A percentile compares a stretch with the other conserved stretches of the same genome.
phyloP scores from a whole-genome alignment of 2,329 filamentous ascomycete genomes.

The Aureobasidium musti region DNA sequence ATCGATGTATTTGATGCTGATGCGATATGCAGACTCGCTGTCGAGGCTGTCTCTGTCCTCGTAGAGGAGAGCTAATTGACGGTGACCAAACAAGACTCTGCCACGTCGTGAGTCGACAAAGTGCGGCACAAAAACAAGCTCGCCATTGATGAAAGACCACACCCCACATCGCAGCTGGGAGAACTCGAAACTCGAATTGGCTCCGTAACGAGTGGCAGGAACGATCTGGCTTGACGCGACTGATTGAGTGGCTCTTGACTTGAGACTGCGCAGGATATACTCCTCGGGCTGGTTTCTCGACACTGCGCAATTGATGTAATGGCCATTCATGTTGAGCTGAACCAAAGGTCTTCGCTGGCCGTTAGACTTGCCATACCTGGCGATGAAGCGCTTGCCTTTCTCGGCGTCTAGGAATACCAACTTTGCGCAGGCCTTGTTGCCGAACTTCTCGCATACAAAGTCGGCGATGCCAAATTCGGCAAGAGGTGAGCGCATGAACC shows the following conservation, averaged over 20 bases:
- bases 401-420: slow-evolving; percentile 50
- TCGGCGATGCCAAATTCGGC: slow-evolving; percentile 44
- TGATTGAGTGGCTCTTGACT: slow-evolving; percentile 33
- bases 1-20: slow-evolving; percentile 49
- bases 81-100: slow-evolving; percentile 40
- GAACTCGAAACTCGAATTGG: slow-evolving; percentile 40
- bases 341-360: slow-evolving; percentile 30
- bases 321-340: slow-evolving; percentile 27
- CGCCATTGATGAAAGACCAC: slow-evolving; percentile 46
- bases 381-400: slow-evolving; percentile 51
- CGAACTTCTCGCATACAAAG: slow-evolving; percentile 50
- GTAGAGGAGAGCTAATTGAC: slow-evolving; percentile 37
- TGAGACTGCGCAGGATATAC: slow-evolving; percentile 36
- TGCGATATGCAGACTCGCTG: slow-evolving; percentile 36
- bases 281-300: slow-evolving; percentile 35
- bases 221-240: not conserved
- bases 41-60: slow-evolving; percentile 16
- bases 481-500: slow-evolving; percentile 47
- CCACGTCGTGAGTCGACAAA: slow-evolving; percentile 47
- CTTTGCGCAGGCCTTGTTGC: slow-evolving; percentile 46
- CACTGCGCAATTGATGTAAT: slow-evolving; percentile 30
- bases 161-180: slow-evolving; percentile 47
- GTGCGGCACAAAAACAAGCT: slow-evolving; percentile 48
- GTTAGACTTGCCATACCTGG: slow-evolving; percentile 37
- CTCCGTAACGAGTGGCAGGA: not conserved